A percentile compares a stretch with the other conserved stretches of the same genome.
phyloP scores from a whole-genome alignment of 768 basidiomycete species.

The Brasilioporus rufonigricans region DNA sequence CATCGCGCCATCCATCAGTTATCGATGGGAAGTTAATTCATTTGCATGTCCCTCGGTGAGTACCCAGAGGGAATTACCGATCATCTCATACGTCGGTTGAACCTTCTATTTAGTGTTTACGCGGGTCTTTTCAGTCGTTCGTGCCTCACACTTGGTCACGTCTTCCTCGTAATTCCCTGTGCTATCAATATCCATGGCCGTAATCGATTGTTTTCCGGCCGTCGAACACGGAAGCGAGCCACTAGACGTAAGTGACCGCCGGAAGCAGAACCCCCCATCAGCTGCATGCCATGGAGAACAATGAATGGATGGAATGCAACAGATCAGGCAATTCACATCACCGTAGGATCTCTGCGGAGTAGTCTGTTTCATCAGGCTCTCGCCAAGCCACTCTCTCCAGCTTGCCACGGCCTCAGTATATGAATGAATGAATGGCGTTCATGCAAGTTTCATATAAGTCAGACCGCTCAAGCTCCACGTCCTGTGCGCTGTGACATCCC shows the following conservation, averaged over 20 bases:
- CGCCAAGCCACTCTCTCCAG: slow-evolving; percentile 9
- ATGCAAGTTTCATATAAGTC: slow-evolving; percentile 11
- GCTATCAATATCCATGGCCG: slow-evolving; percentile 20
- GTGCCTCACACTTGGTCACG: slow-evolving; percentile 18
- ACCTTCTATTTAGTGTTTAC: slow-evolving; percentile 28
- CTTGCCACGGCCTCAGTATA: slow-evolving; percentile 3
- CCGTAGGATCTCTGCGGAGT: slow-evolving; percentile 17
- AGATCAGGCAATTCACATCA: slow-evolving; percentile 13
- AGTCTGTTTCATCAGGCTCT: slow-evolving; percentile 11
- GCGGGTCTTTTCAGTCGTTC: slow-evolving; percentile 17
- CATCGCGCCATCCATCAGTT: slow-evolving; percentile 16
- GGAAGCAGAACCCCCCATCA: slow-evolving; percentile 26
- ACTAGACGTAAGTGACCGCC: slow-evolving; percentile 31
- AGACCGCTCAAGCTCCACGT: slow-evolving; percentile 30
- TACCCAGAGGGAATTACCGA: slow-evolving; percentile 17
- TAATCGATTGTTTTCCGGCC: slow-evolving; percentile 16
- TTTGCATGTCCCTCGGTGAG: slow-evolving; percentile 18
- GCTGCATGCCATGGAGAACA: slow-evolving; percentile 16
- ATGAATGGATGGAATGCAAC: slow-evolving; percentile 25
- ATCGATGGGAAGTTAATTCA: slow-evolving; percentile 28
- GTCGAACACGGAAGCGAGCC: slow-evolving; percentile 32
- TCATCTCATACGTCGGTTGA: slow-evolving; percentile 25
- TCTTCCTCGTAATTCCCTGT: slow-evolving; percentile 18
- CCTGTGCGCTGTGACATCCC: slow-evolving; percentile 29
- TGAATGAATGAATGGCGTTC: slow-evolving; percentile 21